Percentiles rank a stretch among this genome's conserved stretches.
These are phyloP conservation scores for Lodderomyces orthopsilosis DNA, from an alignment of 1,139 yeast species.

Conservation along the genomic window DNA sequence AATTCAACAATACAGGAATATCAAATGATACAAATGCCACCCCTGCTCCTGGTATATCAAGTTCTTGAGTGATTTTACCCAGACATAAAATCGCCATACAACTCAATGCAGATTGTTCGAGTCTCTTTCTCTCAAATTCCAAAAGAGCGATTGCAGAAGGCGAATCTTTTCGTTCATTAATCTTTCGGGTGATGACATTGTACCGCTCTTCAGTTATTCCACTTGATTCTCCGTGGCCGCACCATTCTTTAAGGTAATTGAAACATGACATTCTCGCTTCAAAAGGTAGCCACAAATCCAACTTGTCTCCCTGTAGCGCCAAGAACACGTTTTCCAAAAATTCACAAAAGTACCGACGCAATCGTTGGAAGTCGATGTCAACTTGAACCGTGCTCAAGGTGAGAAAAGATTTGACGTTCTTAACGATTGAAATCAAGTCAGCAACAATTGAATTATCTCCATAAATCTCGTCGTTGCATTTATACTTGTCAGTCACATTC, in stretches of 20 bases:
- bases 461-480: conserved; percentile 41
- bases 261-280: conserved; percentile 84
- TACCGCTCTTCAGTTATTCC: conserved; percentile 67
- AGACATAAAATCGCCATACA: conserved; percentile 83
- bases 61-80: conserved; percentile 55
- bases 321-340: conserved; percentile 66
- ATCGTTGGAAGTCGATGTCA: conserved; percentile 69
- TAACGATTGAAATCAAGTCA: conserved; percentile 62
- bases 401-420: conserved; percentile 62
- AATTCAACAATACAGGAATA: conserved; percentile 60
- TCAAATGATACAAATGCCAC: conserved; percentile 64
- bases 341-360: conserved; percentile 79
- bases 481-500: conserved; percentile 64
- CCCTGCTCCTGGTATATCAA: conserved; percentile 39
- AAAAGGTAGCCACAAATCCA: conserved; percentile 67
- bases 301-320: conserved; percentile 45
- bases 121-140: conserved; percentile 73
- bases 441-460: conserved; percentile 69
- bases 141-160: conserved; percentile 69
- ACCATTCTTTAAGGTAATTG: conserved; percentile 87
- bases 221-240: conserved; percentile 76
- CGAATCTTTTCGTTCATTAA: conserved; percentile 43
- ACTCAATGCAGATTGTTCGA: conserved; percentile 71
- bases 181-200: conserved; percentile 51
- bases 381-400: conserved; percentile 58